Percentiles rank a stretch among this genome's conserved stretches.
These are phyloP conservation scores for Cercospora citrullina DNA, from an alignment of 2,329 filamentous ascomycete species.

Conservation along the genomic window DNA sequence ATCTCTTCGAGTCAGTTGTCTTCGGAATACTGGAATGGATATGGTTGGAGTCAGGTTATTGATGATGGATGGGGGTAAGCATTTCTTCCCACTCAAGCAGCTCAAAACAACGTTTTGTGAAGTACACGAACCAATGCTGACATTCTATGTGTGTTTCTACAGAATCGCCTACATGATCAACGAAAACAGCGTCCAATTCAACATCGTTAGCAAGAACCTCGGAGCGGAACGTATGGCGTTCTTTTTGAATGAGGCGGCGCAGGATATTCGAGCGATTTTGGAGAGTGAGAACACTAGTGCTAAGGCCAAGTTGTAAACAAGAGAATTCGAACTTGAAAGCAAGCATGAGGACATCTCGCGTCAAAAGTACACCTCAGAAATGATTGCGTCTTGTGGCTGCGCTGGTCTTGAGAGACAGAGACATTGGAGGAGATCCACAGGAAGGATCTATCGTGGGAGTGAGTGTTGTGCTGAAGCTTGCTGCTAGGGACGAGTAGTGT, in stretches of 20 bases:
- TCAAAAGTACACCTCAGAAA: not conserved
- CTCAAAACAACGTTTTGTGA: no score
- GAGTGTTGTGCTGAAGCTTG: no score
- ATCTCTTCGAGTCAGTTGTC: conserved; percentile 86
- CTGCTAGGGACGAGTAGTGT: no score
- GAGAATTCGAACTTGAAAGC: not conserved
- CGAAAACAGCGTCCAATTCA: conserved; percentile 98
- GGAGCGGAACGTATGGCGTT: conserved; percentile 92
- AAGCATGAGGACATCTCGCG: not conserved
- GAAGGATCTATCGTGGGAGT: no score
- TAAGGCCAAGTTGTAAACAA: conserved; percentile 13
- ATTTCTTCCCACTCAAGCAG: no score
- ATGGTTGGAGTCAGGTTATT: conserved; percentile 97
- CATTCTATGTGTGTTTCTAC: conserved; percentile 7
- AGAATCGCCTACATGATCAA: conserved; percentile 99
- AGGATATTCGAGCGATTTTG: conserved; percentile 84
- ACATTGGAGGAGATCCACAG: no score
- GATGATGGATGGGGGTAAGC: conserved; percentile 80
- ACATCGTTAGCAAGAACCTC: conserved; percentile 90
- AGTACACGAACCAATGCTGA: no score
- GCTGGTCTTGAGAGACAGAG: no score
- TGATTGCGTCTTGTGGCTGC: no score
- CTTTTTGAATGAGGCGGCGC: conserved; percentile 90
- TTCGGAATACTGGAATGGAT: conserved; percentile 97
- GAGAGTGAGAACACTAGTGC: conserved; percentile 58